Base-by-base conservation (phyloP, 169 alveolate species). In the Cryptosporidium tyzzeri region DNA sequence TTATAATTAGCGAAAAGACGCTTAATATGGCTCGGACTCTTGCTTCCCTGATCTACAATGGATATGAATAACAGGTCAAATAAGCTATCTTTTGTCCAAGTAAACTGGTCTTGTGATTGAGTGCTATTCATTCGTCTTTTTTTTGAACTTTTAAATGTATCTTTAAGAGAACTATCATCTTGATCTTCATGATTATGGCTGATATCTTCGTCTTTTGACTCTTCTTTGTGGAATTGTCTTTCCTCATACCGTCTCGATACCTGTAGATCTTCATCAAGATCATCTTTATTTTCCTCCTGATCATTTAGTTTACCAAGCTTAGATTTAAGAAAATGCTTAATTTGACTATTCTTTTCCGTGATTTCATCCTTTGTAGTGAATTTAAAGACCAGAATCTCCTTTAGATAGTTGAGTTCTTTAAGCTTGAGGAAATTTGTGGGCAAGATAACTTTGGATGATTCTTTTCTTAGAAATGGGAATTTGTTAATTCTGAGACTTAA, bases 11-110 rank as follows among this genome's bases (percentile, higher is more conserved):
- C 51, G 33, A 80, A 65, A 16, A 80, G 41, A 26, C 89, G 74
- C 35, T 29, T 80, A 29, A 67, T 41, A n/a, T 80, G 89, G 55
- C 70, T 80, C 48, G 37, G 59, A 29, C 89, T 80, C 45, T 80
- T 80, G 35, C 68, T 51, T 9, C 89, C 89, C 14, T 41, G 50
- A n/a, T 62, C 44, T 16, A 80, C 23, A 9, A 80, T 62, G n/a
- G 89, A 41, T 18, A 80, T 44, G 31, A 80, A 14, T 39, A 80
- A n/a, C 62, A 80, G 26, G 3, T 80, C 89, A 29, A 80, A 31
- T 35, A 80, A 26, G 21, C 69, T 67, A 12, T 80, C 89, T 35
- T 26, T 65, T 4, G 80, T 44, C 89, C 89, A 80, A 18, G 31
- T 44, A 58, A 55, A 55, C 21, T 10, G 48, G 0, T 39, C 55